Evolutionary conservation across 169 alveolate species (phyloP), one percentile per base, ranked within the genome.

Genomic region (Plasmodium reichenowi): DNA sequence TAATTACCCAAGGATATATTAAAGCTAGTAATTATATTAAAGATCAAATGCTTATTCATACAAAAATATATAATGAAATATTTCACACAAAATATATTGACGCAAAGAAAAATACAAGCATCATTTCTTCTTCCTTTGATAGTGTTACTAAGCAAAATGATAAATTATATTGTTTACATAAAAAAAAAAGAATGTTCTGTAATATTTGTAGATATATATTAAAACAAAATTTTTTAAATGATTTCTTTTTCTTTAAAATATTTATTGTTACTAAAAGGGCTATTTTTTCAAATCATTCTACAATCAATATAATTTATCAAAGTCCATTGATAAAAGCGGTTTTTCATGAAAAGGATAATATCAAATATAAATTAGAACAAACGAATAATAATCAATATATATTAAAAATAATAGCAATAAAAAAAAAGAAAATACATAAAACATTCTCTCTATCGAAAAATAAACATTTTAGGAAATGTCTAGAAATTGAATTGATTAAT

Each of bases 391-490:
- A 12, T 1, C 66, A 86, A 72, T 86, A 86, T 86, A 86, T 71
- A 66, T 54, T 86, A 48, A 86, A 22, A 71, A 86, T 86, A 71
- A 54, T 86, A 58, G 92, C 88, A 54, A 72, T 86, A 71, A 86
- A 59, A 9, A 86, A 72, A 72, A 86, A 72, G 48, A 86, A 86
- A 71, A 22, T 86, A 24, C 92, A 64, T 17, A 86, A 86, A 86
- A 86, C 71, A 52, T 86, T 72, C 32, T 72, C 88, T 20, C 56
- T 58, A 9, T 86, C 92, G 38, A 86, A 86, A 54, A 60, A 88
- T 22, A 86, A 71, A 67, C 63, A 47, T 59, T 86, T 72, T 15
- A 86, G 92, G 72, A 86, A 86, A 86, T 86, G 92, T 43, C 67
- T 86, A 73, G 92, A 86, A 72, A 72, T 86, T 48, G 72, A 86